Base-by-base conservation (phyloP, 2,329 filamentous ascomycete species). In the Rhynchosporium agropyri region DNA sequence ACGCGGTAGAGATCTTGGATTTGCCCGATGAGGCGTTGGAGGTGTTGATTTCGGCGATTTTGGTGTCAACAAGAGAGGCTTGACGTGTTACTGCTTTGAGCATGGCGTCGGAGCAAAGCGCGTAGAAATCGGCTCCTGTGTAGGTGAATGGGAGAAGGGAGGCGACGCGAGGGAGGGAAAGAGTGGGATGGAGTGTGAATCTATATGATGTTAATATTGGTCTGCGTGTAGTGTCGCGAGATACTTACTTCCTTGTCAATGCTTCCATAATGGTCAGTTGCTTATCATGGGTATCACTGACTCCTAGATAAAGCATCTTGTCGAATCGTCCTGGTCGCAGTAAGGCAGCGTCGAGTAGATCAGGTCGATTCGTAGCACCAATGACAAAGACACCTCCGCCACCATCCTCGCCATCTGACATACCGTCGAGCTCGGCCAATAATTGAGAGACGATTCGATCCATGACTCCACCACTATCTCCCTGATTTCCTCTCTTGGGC, bases 401-500 rank as follows among this genome's bases (percentile, higher is more conserved):
- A 0, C 84, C 85, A 67, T 93, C 91, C 63, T 92, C 91, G 15
- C 92, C 93, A 68, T 94, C 90, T 58, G 93, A 97, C 95, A 99
- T 99, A 58, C 95, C 95, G 74, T 99, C 95, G 28, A 99, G 81
- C 77, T 99, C 95, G 0, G 95, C 95, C 10, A 99, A 84, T 50
- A 99, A 80, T 79, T 98, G 95, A 64, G 90, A 95, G 58, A 99
- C 94, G 68, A 98, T 98, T 61, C 95, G 87, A 75, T 98, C 95
- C 94, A 98, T 98, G 61, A 98, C 95, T 73, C 95, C 95, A 62
- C 95, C 94, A 67, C 92, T 97, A 73, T 98, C 95, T 55, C 95
- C 95, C 76, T 98, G 94, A 72, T 98, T 98, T 43, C 95, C 95
- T 77, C 95, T 85, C 79, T 98, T 98, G 0, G 95, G 95, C 4